phyloP scores from a whole-genome alignment of 139 green algal genomes.

The Micractinium conductrix region DNA sequence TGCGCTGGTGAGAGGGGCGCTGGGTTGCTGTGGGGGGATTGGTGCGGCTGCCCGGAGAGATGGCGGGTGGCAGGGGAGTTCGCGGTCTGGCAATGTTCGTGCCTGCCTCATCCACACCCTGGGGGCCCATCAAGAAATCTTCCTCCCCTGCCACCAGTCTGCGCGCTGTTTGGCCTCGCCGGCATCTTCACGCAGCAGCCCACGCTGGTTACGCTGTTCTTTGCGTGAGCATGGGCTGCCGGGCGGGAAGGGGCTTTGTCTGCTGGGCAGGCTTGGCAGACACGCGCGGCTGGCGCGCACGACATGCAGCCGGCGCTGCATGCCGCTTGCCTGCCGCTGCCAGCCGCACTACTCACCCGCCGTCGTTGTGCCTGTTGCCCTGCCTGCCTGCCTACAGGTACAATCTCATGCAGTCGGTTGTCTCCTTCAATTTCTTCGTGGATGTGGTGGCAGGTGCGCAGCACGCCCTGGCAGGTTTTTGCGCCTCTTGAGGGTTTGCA shows the following conservation, averaged over 20 bases:
- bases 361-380: too few relatives aligned
- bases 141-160: too few relatives aligned
- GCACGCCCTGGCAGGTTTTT: too few relatives aligned
- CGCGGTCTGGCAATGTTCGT: too few relatives aligned
- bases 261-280: neutral
- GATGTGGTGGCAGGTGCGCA: constrained; percentile 70
- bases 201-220: constrained; percentile 70
- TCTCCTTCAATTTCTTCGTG: constrained; percentile 70
- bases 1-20: too few relatives aligned
- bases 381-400: constrained; percentile 54
- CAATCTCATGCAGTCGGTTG: constrained; percentile 75
- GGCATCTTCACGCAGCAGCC: constrained; percentile 73
- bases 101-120: too few relatives aligned
- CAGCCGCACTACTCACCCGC: too few relatives aligned
- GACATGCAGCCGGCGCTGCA: neutral
- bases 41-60: too few relatives aligned
- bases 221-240: constrained; percentile 38
- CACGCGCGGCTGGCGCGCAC: neutral
- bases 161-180: constrained; percentile 73
- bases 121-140: too few relatives aligned
- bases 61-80: too few relatives aligned
- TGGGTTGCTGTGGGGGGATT: too few relatives aligned
- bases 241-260: neutral
- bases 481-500: too few relatives aligned
- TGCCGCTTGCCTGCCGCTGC: neutral